phyloP scores from a whole-genome alignment of 768 basidiomycete species.

The Lactarius akahatsu region DNA sequence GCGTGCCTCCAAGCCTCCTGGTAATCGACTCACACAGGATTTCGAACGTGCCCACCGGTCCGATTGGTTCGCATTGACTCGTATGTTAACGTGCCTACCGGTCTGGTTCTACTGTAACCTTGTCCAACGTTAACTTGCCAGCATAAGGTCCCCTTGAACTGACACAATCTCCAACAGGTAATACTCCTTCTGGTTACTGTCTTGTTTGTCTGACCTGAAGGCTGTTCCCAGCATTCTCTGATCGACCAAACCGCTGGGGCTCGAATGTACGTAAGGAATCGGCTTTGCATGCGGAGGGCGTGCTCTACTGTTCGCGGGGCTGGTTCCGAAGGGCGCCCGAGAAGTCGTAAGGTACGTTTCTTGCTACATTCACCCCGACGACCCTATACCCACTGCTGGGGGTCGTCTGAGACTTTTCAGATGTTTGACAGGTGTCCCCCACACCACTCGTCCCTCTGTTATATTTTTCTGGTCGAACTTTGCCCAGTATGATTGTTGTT shows the following conservation, averaged over 20 bases:
- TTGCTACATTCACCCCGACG: neutral
- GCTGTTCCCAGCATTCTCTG: neutral
- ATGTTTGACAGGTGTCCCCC: neutral
- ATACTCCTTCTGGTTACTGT: slow-evolving; percentile 2
- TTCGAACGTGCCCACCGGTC: neutral
- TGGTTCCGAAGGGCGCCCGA: neutral
- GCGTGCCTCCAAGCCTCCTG: neutral
- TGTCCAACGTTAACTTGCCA: slow-evolving; percentile 1
- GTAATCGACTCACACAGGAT: neutral
- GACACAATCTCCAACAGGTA: neutral
- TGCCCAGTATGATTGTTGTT: neutral
- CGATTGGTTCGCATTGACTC: neutral
- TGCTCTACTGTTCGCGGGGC: neutral
- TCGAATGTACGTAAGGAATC: neutral
- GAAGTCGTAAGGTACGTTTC: slow-evolving; percentile 5
- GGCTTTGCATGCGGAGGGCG: neutral
- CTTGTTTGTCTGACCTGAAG: neutral
- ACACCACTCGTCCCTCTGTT: neutral
- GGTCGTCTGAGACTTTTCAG: neutral
- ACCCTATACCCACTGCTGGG: neutral
- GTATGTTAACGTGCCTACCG: neutral
- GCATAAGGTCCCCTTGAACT: neutral
- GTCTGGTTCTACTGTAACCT: neutral
- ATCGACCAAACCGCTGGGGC: neutral
- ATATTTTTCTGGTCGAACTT: neutral